Percentiles rank a stretch among this genome's conserved stretches.
phyloP scores from a whole-genome alignment of 2,329 filamentous ascomycete species.

The Colletotrichum tamarilloi region DNA sequence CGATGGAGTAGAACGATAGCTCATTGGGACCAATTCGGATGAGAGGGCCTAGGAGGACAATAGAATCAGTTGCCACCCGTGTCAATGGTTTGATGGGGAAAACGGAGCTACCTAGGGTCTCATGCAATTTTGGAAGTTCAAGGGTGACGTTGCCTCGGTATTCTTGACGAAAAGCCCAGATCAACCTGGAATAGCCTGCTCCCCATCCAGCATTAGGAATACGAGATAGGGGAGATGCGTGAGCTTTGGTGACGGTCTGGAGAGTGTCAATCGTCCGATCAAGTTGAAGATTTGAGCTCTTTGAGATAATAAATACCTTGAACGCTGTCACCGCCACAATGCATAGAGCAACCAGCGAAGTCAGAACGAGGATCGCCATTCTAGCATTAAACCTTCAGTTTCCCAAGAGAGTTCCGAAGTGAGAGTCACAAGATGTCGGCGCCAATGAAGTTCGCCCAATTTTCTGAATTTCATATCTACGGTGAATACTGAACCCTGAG shows the following conservation, averaged over 20 bases:
- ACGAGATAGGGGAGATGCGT: conserved; percentile 32
- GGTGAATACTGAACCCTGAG: not conserved
- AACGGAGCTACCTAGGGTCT: conserved; percentile 33
- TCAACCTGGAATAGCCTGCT: conserved; percentile 37
- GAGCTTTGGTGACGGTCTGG: not conserved
- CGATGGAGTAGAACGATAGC: conserved; percentile 42
- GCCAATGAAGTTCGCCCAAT: not conserved
- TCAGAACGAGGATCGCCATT: not conserved
- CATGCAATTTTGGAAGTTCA: conserved; percentile 39
- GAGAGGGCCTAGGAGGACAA: conserved; percentile 34
- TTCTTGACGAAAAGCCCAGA: conserved; percentile 40
- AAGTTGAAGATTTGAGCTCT: too few species aligned
- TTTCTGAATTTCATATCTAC: not conserved
- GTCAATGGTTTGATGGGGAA: too few species aligned
- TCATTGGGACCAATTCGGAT: conserved; percentile 40
- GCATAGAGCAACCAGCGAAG: not conserved
- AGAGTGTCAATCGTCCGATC: not conserved
- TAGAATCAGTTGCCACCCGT: not conserved
- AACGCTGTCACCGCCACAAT: not conserved
- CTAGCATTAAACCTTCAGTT: too few species aligned
- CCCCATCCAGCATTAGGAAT: conserved; percentile 39
- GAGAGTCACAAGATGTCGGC: too few species aligned
- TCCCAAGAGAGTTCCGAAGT: too few species aligned
- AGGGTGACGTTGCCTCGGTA: conserved; percentile 38
- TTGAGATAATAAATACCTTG: not conserved